Evolutionary conservation across 2,329 filamentous ascomycete species (phyloP).

Genomic region (Pyrenophora teres): DNA sequence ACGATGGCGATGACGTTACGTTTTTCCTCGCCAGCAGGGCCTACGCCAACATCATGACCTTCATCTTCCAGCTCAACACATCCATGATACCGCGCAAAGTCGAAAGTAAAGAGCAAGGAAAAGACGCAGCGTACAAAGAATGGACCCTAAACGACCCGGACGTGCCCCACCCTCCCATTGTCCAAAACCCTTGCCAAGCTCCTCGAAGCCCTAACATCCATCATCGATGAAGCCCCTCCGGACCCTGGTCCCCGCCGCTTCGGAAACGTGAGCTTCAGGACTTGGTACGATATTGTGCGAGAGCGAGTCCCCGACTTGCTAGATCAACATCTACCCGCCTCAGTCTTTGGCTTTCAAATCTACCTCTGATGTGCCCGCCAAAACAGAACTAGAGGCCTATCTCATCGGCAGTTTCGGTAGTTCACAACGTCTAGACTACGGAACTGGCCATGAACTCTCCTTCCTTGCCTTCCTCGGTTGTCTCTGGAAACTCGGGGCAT

Average conservation of each 20-base stretch:
- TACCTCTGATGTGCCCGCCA: slow-evolving; percentile 51
- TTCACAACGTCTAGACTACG: slow-evolving; percentile 87
- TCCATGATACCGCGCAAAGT: slow-evolving; percentile 75
- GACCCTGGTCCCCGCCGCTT: slow-evolving; percentile 86
- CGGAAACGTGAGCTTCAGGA: slow-evolving; percentile 88
- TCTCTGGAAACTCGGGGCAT: slow-evolving; percentile 87
- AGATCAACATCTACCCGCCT: slow-evolving; percentile 58
- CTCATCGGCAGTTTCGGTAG: slow-evolving; percentile 87
- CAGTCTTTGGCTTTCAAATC: slow-evolving; percentile 50
- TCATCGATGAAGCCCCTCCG: slow-evolving; percentile 80
- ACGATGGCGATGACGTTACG: slow-evolving; percentile 80
- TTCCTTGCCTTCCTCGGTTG: slow-evolving; percentile 90
- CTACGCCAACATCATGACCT: slow-evolving; percentile 84
- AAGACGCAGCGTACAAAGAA: slow-evolving; percentile 53
- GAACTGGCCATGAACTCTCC: slow-evolving; percentile 93
- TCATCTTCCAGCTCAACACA: slow-evolving; percentile 87
- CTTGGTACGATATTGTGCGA: slow-evolving; percentile 75
- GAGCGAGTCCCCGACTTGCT: slow-evolving; percentile 63
- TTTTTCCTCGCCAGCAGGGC: slow-evolving; percentile 80
- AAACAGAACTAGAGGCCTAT: slow-evolving; percentile 75
- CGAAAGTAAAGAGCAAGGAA: slow-evolving; percentile 36
- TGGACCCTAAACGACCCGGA: slow-evolving; percentile 55
- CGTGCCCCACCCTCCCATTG: slow-evolving; percentile 58
- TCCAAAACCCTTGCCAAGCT: slow-evolving; percentile 69
- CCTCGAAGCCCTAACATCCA: slow-evolving; percentile 64